phyloP scores from a whole-genome alignment of 225 moss, liverwort and hornwort species.

The Physcomitrium patens region DNA sequence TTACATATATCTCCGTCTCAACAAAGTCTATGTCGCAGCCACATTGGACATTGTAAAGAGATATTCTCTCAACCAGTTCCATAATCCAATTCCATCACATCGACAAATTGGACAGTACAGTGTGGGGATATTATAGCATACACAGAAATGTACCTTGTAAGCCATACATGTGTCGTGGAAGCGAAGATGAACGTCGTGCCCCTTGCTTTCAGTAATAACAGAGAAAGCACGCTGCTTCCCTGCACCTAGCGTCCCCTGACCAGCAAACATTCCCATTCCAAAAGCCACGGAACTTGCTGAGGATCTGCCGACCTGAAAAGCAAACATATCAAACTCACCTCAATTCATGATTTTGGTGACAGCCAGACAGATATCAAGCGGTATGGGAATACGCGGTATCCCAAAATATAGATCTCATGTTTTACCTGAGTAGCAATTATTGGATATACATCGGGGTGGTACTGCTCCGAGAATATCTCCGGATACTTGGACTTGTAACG shows the following conservation, averaged over 20 bases:
- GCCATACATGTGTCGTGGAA: slow-evolving; percentile 84
- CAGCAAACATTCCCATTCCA: slow-evolving; percentile 80
- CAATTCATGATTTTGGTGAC: background rate
- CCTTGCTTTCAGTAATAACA: slow-evolving; percentile 69
- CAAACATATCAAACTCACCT: slow-evolving; percentile 3
- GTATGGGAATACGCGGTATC: background rate
- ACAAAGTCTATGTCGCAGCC: background rate
- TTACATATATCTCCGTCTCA: background rate
- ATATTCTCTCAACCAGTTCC: background rate
- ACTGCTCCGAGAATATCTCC: slow-evolving; percentile 60
- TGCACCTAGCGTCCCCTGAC: slow-evolving; percentile 53
- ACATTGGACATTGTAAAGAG: background rate
- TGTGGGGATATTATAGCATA: background rate
- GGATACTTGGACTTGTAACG: slow-evolving; percentile 62
- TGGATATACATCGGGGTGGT: slow-evolving; percentile 71
- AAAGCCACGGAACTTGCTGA: slow-evolving; percentile 90
- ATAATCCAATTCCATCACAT: slow-evolving; percentile 1
- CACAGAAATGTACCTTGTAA: slow-evolving; percentile 58
- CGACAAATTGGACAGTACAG: background rate
- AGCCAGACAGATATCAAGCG: too few species aligned
- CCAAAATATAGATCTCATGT: background rate
- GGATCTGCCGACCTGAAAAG: slow-evolving; percentile 66
- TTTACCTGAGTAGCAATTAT: slow-evolving; percentile 78
- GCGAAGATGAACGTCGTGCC: slow-evolving; percentile 72
- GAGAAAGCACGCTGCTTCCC: slow-evolving; percentile 74